These are phyloP conservation scores for Fusarium humuli DNA, from an alignment of 2,329 filamentous ascomycete genomes.

Conservation along the genomic window DNA sequence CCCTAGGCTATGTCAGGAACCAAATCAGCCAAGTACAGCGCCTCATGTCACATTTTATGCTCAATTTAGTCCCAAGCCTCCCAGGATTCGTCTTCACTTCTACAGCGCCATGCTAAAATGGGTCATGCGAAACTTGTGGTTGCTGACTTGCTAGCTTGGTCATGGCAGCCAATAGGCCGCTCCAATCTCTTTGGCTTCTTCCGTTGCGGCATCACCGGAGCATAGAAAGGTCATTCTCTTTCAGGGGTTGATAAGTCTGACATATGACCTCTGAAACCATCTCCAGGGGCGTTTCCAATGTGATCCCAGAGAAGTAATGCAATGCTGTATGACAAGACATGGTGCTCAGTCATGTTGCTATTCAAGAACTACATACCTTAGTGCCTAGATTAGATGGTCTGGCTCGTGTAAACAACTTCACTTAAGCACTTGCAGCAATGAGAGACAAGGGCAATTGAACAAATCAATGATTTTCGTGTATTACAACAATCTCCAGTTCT, in stretches of 20 bases:
- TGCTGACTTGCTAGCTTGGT: slow-evolving; percentile 39
- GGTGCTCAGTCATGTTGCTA: not conserved
- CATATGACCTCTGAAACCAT: not conserved
- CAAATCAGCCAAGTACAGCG: slow-evolving; percentile 15
- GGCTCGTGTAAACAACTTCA: not conserved
- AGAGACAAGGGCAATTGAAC: not conserved
- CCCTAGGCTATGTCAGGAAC: slow-evolving; percentile 22
- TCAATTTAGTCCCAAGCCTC: slow-evolving; percentile 12
- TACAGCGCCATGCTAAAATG: slow-evolving; percentile 15
- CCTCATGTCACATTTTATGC: slow-evolving; percentile 1
- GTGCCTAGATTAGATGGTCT: not conserved
- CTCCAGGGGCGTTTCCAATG: not conserved
- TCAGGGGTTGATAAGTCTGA: slow-evolving; percentile 1
- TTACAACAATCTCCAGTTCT: slow-evolving; percentile 33
- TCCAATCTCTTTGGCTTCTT: slow-evolving; percentile 1
- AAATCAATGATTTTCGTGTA: slow-evolving; percentile 33
- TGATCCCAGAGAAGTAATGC: not conserved
- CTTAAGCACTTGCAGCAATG: not conserved
- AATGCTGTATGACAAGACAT: not conserved
- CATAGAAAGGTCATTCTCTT: slow-evolving; percentile 19
- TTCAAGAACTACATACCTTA: not conserved
- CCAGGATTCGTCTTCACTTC: slow-evolving; percentile 3
- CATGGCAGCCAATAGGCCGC: slow-evolving; percentile 32
- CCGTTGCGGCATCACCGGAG: slow-evolving; percentile 20
- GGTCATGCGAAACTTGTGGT: slow-evolving; percentile 26